Evolutionary conservation across 768 basidiomycete genomes (phyloP), one percentile per base, ranked within the genome.

Genomic region (Rhodocollybia butyracea): DNA sequence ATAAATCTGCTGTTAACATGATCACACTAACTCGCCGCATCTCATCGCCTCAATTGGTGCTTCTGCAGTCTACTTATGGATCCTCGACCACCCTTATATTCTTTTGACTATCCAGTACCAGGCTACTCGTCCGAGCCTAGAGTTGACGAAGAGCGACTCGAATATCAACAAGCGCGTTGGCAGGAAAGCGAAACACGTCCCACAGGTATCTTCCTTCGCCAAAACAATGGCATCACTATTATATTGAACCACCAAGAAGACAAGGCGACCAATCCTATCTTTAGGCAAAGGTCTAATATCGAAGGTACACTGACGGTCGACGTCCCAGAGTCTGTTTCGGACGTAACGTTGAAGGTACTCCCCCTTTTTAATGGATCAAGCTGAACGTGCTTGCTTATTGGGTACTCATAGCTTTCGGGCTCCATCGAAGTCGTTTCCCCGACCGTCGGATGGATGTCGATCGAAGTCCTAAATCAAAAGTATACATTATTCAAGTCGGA

Each of bases 171-270:
- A 11, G 11, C 4, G 2, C 39, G 27, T 19, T 27, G 17, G 38
- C 38, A 3, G 5, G 27, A n/a, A 32, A 12, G 5, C 7, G 34
- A 34, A 21, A 21, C 22, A 3, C 53, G 41, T 17, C 53, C 53
- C 5, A 54, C 53, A 12, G 53, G 53, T 19, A 30, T 54, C n/a
- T 54, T 54, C 24, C 31, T 46, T 26, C 30, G 36, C 17, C 39
- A 46, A 19, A 26, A 54, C 7, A 34, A 46, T 11, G 53, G 43
- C 2, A n/a, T 46, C 41, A 54, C 53, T 30, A 24, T 54, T 22
- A 22, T 54, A 17, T 24, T 54, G 17, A 54, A 54, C n/a, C 12
- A 54, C 22, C 53, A 54, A 38, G 43, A 54, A 46, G 43, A 46
- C 43, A 42, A 34, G 11, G 21, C 34, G 3, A 17, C 22, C 17